phyloP scores from a whole-genome alignment of 2,329 filamentous ascomycete genomes.

The Cordyceps fumosorosea region DNA sequence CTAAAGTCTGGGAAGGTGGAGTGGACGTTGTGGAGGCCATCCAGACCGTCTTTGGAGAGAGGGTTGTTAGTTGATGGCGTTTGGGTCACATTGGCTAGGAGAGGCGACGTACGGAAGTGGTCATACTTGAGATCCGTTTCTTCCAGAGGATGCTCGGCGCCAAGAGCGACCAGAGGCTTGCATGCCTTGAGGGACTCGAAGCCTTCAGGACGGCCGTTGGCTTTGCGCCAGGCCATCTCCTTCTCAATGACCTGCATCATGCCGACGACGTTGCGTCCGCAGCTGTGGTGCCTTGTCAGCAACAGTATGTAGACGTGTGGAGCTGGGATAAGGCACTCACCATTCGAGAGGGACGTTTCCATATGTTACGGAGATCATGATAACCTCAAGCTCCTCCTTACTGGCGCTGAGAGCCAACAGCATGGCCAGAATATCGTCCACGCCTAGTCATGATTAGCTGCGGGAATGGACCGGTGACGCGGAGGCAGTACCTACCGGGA shows the following conservation, averaged over 20 bases:
- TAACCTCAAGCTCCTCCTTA: slow-evolving; percentile 77
- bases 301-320: background rate
- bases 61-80: background rate
- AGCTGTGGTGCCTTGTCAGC: slow-evolving; percentile 41
- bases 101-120: slow-evolving; percentile 69
- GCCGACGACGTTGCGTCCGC: slow-evolving; percentile 79
- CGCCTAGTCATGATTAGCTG: slow-evolving; percentile 45
- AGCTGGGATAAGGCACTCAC: slow-evolving; percentile 35
- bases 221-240: slow-evolving; percentile 76
- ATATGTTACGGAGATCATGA: slow-evolving; percentile 84
- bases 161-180: slow-evolving; percentile 81
- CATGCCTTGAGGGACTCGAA: slow-evolving; percentile 65
- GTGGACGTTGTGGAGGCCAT: slow-evolving; percentile 73
- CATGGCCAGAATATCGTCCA: slow-evolving; percentile 87
- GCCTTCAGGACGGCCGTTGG: slow-evolving; percentile 58
- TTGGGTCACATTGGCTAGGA: background rate
- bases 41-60: slow-evolving; percentile 54
- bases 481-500: slow-evolving; percentile 51
- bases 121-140: slow-evolving; percentile 75
- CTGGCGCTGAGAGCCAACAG: slow-evolving; percentile 77
- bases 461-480: background rate
- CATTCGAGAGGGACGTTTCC: slow-evolving; percentile 86
- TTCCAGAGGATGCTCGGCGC: slow-evolving; percentile 77
- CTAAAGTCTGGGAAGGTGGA: slow-evolving; percentile 66
- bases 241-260: slow-evolving; percentile 89